Base-by-base conservation (phyloP, 805 yeast species). In the Candida sithepensis region DNA sequence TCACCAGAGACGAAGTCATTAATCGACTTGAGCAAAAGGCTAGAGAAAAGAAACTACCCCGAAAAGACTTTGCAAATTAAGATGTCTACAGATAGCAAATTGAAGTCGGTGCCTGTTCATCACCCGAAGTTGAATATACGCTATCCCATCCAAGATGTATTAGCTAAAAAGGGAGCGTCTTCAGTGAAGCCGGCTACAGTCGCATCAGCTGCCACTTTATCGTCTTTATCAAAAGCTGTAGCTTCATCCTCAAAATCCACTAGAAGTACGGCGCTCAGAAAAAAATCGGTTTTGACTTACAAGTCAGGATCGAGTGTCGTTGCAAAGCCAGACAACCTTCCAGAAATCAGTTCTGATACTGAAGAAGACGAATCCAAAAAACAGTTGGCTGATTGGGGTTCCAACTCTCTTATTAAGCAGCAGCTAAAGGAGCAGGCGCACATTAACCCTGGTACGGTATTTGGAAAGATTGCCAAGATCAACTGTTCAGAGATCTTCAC, bases 341-440 rank as follows among this genome's bases (percentile, higher is more conserved):
- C 64, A 2, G 66, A 60, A 10, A 54, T 57, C 14, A 41, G 39
- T 21, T 58, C 64, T 3, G 65, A 61, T 39, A 54, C 47, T 13
- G 62, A 58, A 26, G 57, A 56, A 16, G 63, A 52, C 7, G 52
- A 50, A 8, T 37, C 48, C 2, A 26, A 49, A 8, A 52, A 48
- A 34, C 50, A 47, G 33, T 44, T 61, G 37, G 63, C 65, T 2
- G 51, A 51, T 1, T 62, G 66, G 66, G 66, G 61, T 4, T 22
- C 53, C 22, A 19, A 39, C 33, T 3, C 47, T n/a, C 22, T 23
- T 32, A 50, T 63, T 20, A 49, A 51, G 28, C 48, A 49, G 32
- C 54, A 48, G 23, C 45, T 62, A n/a, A 44, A 42, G 18, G 38
- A 45, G 9, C 67, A 63, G 43, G 44, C 51, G 7, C 43, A 39